Evolutionary conservation across 345 rosid genomes (phyloP), one percentile per base, ranked within the genome.

Genomic region (Rhodamnia rubescens): DNA sequence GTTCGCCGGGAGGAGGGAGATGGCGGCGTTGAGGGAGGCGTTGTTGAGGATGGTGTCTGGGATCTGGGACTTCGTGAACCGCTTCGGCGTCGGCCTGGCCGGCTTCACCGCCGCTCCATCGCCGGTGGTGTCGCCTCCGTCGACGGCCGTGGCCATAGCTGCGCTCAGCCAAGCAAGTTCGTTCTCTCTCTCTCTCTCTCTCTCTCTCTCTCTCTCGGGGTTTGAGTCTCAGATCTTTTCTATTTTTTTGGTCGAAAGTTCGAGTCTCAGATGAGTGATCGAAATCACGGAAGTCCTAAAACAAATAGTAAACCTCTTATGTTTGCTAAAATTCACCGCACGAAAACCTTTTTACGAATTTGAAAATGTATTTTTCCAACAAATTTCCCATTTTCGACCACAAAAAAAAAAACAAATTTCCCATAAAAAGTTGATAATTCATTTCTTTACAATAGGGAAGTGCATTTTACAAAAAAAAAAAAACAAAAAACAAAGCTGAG

Each of bases 41-140:
- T 96, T 94, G 89, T 86, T 82, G 64, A 96, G 98, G 92, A 96
- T 92, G 2, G 98, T 86, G n/a, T 95, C 98, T 2, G 98, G 98
- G 88, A 95, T 96, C 83, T 95, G 98, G 86, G 91, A 93, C 88
- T 94, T 97, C 3, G 91, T 85, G 92, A 97, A 95, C 55, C 98
- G 99, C 87, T 95, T 95, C 83, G 98, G 99, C 5, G 89, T 85
- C 10, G 90, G 93, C 78, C 90, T 95, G 0, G 92, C 89, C 84
- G 84, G 56, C 69, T 18, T 40, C 83, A 40, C 32, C 49, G 15
- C 53, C 86, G 69, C 50, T 29, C 26, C 75, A 27, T 47, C 84
- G 56, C 58, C 26, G 80, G 29, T 3, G 13, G 57, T 26, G 57
- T 0, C 20, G 20, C 7, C 87, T 10, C 47, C 24, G 75, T 32